phyloP scores from a whole-genome alignment of 495 filamentous ascomycete genomes.

The Extremus antarcticus region DNA sequence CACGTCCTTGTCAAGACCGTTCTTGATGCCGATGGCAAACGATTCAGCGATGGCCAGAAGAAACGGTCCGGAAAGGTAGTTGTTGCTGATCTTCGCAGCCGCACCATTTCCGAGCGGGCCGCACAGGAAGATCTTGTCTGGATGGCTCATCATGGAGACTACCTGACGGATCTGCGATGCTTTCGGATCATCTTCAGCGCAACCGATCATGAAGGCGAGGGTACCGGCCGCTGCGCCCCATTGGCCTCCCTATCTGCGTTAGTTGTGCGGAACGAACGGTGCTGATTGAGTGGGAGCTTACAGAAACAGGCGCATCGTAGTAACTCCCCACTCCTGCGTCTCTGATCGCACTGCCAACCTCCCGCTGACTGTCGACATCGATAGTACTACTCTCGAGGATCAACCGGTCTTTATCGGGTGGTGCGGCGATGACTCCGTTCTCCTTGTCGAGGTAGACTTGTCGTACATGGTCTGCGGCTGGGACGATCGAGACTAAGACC shows the following conservation, averaged over 20 bases:
- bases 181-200: neutral
- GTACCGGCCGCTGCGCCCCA: neutral
- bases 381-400: constrained; percentile 1
- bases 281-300: neutral
- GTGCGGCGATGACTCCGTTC: neutral
- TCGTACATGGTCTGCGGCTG: neutral
- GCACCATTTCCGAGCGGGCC: neutral
- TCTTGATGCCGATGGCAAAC: neutral
- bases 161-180: neutral
- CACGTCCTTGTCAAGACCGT: neutral
- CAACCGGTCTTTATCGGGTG: neutral
- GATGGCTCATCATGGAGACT: neutral
- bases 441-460: constrained; percentile 1
- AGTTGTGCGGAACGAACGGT: neutral
- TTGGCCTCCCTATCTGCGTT: neutral
- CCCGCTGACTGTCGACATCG: neutral
- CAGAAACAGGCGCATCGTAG: neutral
- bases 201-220: constrained; percentile 2
- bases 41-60: neutral
- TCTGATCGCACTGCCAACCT: neutral
- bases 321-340: neutral
- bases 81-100: constrained; percentile 2
- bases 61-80: neutral
- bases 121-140: constrained; percentile 1
- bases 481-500: neutral